Percentiles rank a stretch among this genome's conserved stretches.
phyloP scores from a whole-genome alignment of 1,139 yeast species.

The Blastobotrys buckinghamii region DNA sequence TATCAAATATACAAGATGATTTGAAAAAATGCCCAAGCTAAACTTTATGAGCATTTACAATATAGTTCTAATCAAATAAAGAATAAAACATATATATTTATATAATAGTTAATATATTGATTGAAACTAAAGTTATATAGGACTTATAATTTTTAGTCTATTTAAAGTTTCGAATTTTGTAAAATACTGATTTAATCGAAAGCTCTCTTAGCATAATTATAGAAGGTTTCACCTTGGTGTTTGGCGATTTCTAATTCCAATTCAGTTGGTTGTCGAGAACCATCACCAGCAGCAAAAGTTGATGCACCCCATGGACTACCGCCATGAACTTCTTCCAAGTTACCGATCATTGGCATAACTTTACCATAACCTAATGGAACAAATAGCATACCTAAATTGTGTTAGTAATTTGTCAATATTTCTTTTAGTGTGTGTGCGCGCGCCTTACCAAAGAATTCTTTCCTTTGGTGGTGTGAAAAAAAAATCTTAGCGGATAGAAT shows the following conservation, averaged over 20 bases:
- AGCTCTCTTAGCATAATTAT: slow-evolving; percentile 36
- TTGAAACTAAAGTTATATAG: background rate
- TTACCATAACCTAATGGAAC: slow-evolving; percentile 77
- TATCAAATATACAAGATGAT: too few relatives aligned
- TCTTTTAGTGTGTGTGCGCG: too few relatives aligned
- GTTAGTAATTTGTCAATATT: too few relatives aligned
- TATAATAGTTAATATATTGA: background rate
- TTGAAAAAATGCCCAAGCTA: background rate
- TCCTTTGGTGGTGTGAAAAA: too few relatives aligned
- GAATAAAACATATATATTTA: background rate
- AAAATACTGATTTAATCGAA: background rate
- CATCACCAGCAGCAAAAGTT: slow-evolving; percentile 72
- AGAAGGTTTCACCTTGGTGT: slow-evolving; percentile 61
- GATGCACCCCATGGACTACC: slow-evolving; percentile 91
- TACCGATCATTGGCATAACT: slow-evolving; percentile 52
- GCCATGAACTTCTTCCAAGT: slow-evolving; percentile 69
- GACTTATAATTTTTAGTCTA: too few relatives aligned
- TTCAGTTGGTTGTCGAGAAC: slow-evolving; percentile 65
- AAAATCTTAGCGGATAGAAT: too few relatives aligned
- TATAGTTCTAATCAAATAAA: background rate
- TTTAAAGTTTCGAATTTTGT: too few relatives aligned
- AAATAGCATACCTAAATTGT: slow-evolving; percentile 41
- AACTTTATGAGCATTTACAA: background rate
- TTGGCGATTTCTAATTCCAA: slow-evolving; percentile 60
- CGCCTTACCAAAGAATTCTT: too few relatives aligned